Evolutionary conservation across 2,329 filamentous ascomycete genomes (phyloP), one percentile per base, ranked within the genome.

Genomic region (Aspergillus sp.): DNA sequence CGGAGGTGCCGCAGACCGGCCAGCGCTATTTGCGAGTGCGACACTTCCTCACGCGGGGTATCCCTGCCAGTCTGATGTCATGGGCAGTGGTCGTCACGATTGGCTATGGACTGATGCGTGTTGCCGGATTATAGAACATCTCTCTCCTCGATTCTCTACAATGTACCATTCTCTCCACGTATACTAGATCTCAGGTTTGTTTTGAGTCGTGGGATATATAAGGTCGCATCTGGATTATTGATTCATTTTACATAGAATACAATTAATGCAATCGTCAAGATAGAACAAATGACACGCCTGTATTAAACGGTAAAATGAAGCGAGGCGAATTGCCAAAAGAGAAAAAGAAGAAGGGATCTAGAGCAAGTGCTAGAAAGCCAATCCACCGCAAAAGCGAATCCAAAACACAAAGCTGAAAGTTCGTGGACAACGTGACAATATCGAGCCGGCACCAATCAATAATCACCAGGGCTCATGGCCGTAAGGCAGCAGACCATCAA

Each of bases 1-100:
- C 98, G 82, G 95, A 99, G 77, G 93, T 99, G 68, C 85, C 90
- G 0, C 84, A 89, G 62, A 96, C 93, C 0, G 95, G 95, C 8
- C 91, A 96, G 71, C 83, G 95, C 55, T 99, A 99, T 71, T 83
- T 99, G 53, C 83, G 89, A 59, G 96, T 99, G 52, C 90, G 89
- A 71, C 95, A 99, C 73, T 99, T 99, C 75, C 88, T 99, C 68
- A 96, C 89, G 51, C 82, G 93, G n/a, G 95, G 95, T 69, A 85
- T 99, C 38, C 93, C 95, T 1, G 88, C 89, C 70, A 96, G 90
- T 74, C 72, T 98, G 36, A 80, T 97, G 54, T 88, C 92, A 0
- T 88, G 96, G 65, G 74, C 82, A 0, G 90, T 99, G 9, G 88
- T 97, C 42, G 83, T 98, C 26, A 93, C 91, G 0, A 78, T 99